Percentiles rank a stretch among this genome's conserved stretches.
Conservation (phyloP, 2,329 filamentous ascomycete species). For the Rhinocladiella mackenziei region DNA sequence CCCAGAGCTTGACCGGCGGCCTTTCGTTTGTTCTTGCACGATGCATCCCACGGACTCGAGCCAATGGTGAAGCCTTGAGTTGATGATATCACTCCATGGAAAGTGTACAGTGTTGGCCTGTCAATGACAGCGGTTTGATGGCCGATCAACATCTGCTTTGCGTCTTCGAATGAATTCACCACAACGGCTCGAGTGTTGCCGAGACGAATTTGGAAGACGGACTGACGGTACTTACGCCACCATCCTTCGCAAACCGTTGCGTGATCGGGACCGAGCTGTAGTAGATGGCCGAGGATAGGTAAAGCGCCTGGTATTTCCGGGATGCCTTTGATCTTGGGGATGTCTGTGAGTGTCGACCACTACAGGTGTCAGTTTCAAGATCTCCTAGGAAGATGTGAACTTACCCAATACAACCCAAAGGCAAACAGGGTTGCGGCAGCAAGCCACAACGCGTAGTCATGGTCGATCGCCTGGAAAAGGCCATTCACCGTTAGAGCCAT, state of each 20-base stretch:
- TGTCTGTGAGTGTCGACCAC: conserved; percentile 43
- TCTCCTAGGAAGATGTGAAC: not conserved
- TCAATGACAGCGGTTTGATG: conserved; percentile 71
- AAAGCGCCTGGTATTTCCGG: conserved; percentile 54
- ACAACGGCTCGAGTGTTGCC: conserved; percentile 59
- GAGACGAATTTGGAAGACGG: conserved; percentile 54
- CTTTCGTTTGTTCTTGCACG: conserved; percentile 67
- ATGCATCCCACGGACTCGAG: conserved; percentile 72
- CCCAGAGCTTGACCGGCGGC: conserved; percentile 70
- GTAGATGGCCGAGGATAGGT: conserved; percentile 57
- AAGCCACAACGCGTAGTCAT: conserved; percentile 18
- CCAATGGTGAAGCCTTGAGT: conserved; percentile 74
- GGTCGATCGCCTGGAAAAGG: conserved; percentile 15
- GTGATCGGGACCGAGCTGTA: conserved; percentile 54
- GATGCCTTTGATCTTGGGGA: conserved; percentile 53
- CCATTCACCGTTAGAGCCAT: conserved; percentile 10
- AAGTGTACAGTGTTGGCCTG: conserved; percentile 69
- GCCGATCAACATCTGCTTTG: conserved; percentile 63
- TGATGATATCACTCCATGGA: conserved; percentile 67
- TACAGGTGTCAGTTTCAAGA: conserved; percentile 1
- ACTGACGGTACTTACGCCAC: conserved; percentile 52
- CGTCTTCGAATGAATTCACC: conserved; percentile 68
- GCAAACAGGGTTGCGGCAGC: conserved; percentile 8
- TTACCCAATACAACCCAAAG: conserved; percentile 21
- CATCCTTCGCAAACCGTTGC: conserved; percentile 51